These are phyloP conservation scores for Pichia sp. DNA, from an alignment of 1,139 yeast genomes.

Conservation along the genomic window DNA sequence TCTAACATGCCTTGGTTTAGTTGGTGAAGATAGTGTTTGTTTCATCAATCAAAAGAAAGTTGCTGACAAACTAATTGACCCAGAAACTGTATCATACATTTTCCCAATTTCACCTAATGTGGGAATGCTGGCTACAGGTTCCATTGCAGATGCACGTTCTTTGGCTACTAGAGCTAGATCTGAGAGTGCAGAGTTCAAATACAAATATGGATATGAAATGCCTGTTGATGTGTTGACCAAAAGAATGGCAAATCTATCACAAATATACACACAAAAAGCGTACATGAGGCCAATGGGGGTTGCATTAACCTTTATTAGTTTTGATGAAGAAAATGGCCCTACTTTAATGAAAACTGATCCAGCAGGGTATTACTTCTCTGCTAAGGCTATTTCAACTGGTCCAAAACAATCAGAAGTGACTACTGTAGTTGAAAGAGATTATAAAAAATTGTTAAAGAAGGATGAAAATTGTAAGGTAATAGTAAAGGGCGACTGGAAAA, in stretches of 20 bases:
- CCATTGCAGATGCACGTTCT: slow-evolving; percentile 93
- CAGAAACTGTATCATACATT: slow-evolving; percentile 75
- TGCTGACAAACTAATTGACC: slow-evolving; percentile 87
- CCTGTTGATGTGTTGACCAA: slow-evolving; percentile 92
- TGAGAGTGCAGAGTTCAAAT: slow-evolving; percentile 92
- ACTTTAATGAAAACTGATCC: slow-evolving; percentile 90
- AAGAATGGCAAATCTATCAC: slow-evolving; percentile 91
- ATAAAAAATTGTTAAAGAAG: slow-evolving; percentile 50
- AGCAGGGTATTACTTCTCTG: slow-evolving; percentile 91
- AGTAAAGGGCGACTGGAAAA: slow-evolving; percentile 81
- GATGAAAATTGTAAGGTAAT: slow-evolving; percentile 22
- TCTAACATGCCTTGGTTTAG: slow-evolving; percentile 79
- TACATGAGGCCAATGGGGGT: slow-evolving; percentile 98
- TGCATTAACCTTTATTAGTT: slow-evolving; percentile 78
- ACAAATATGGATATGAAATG: slow-evolving; percentile 93
- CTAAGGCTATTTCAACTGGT: slow-evolving; percentile 90
- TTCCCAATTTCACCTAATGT: slow-evolving; percentile 75
- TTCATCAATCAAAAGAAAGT: slow-evolving; percentile 91
- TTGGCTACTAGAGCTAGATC: slow-evolving; percentile 84
- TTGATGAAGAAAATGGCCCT: slow-evolving; percentile 90
- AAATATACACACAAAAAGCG: slow-evolving; percentile 96
- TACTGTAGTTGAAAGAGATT: slow-evolving; percentile 84
- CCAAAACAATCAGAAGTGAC: slow-evolving; percentile 96
- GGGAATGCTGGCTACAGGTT: slow-evolving; percentile 92
- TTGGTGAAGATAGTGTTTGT: slow-evolving; percentile 87